A percentile compares a stretch with the other conserved stretches of the same genome.
phyloP scores from a whole-genome alignment of 176 grass and related monocot genomes.

The Musa schizocarpa region DNA sequence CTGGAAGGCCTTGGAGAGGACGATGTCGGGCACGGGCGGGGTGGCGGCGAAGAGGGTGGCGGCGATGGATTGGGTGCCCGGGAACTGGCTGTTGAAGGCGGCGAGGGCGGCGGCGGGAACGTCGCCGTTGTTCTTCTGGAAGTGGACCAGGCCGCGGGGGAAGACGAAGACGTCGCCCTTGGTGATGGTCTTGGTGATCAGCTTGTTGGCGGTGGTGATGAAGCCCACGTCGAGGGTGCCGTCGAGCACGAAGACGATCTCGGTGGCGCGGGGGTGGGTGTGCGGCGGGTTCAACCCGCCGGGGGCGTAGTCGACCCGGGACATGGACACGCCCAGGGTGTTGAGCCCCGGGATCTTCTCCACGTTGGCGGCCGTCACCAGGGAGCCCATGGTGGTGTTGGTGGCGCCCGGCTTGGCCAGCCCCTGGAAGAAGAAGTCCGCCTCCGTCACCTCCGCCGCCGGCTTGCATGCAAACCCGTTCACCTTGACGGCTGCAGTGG shows the following conservation, averaged over 20 bases:
- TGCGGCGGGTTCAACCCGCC: conserved; percentile 60
- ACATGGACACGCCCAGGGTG: conserved; percentile 67
- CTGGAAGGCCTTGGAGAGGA: conserved; percentile 64
- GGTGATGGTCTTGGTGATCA: conserved; percentile 40
- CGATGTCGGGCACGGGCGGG: conserved; percentile 32
- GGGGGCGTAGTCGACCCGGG: conserved; percentile 59
- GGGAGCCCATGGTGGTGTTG: conserved; percentile 26
- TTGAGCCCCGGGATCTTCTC: conserved; percentile 47
- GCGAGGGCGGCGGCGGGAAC: conserved; percentile 39
- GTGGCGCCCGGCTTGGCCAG: conserved; percentile 42
- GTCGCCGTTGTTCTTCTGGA: conserved; percentile 52
- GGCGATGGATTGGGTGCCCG: conserved; percentile 58
- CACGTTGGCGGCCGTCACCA: conserved; percentile 49
- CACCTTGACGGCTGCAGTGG: conserved; percentile 42
- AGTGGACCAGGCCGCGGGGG: conserved; percentile 57
- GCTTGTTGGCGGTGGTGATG: conserved; percentile 57
- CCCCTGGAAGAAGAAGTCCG: conserved; percentile 59
- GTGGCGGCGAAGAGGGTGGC: conserved; percentile 42
- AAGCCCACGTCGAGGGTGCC: conserved; percentile 68
- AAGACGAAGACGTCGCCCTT: conserved; percentile 63
- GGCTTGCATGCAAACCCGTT: conserved; percentile 75
- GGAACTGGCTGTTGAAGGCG: conserved; percentile 77
- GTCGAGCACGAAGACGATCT: conserved; percentile 65
- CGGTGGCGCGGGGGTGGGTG: conserved; percentile 71
- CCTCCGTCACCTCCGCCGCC: conserved; percentile 21